Evolutionary conservation across 139 green algal species (phyloP), one percentile per base, ranked within the genome.

Genomic region (Nannochloris sp.): DNA sequence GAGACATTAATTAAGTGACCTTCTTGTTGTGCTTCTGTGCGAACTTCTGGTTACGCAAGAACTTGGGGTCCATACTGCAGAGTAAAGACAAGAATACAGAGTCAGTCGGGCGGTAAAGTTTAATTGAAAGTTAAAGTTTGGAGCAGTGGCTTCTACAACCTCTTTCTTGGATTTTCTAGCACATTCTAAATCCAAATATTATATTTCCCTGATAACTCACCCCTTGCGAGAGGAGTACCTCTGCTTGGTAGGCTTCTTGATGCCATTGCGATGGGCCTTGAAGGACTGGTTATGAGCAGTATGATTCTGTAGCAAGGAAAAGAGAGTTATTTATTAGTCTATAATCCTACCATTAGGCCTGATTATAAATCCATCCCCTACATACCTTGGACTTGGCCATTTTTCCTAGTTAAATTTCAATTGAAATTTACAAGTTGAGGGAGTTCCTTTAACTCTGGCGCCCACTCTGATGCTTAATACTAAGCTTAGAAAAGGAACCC

Each of bases 241-340:
- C 56, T 87, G 65, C 65, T 82, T 82, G 83, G 89, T 85, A 7
- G 85, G 83, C 83, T 92, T 95, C 80, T 95, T 97, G 81, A 97
- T 97, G 64, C 91, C 87, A 69, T 91, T 88, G 54, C 79, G 81
- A 83, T 97, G 91, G 27, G 76, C 74, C 90, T 97, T 97, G 54
- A 82, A 80, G 58, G 73, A 88, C 83, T 97, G 91, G 79, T 97
- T 97, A 81, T 93, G 88, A 44, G 84, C 85, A 14, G 90, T 96
- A 76, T 96, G 90, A 76, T 96, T 96, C 80, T 95, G 57, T 54
- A 51, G 6, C 1, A 25, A 10, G 32, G 8, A n/a, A n/a, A n/a
- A n/a, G n/a, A n/a, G n/a, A n/a, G n/a, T n/a, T n/a, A n/a, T n/a
- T n/a, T n/a, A n/a, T n/a, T n/a, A n/a, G n/a, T n/a, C n/a, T n/a